Conservation (phyloP, 257 asterid genomes). For the Solanum appendiculatum region DNA sequence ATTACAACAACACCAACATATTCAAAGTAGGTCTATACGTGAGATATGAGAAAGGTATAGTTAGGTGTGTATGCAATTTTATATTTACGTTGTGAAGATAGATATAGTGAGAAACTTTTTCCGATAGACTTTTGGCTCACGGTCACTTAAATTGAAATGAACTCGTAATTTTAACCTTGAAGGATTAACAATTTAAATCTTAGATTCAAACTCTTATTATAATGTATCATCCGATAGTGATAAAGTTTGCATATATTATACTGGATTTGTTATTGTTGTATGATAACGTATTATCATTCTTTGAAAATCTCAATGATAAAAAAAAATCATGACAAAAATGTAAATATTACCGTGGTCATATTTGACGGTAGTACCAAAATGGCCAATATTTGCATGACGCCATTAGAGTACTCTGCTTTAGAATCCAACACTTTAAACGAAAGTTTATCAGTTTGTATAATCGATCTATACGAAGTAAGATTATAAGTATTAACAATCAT, state of each 20-base stretch:
- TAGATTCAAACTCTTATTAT: too few relatives aligned
- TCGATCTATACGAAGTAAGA: slow-evolving; percentile 24
- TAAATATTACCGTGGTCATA: slow-evolving; percentile 10
- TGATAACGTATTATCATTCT: neutral
- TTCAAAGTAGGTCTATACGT: neutral
- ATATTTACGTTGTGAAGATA: too few relatives aligned
- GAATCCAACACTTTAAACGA: slow-evolving; percentile 30
- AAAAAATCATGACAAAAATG: neutral
- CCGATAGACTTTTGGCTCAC: too few relatives aligned
- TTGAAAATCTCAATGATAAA: neutral
- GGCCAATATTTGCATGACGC: slow-evolving; percentile 41
- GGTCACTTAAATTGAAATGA: too few relatives aligned
- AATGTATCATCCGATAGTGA: too few relatives aligned
- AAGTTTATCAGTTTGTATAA: slow-evolving; percentile 27
- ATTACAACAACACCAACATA: too few relatives aligned
- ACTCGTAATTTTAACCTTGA: too few relatives aligned
- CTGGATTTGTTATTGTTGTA: too few relatives aligned
- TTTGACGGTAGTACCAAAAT: slow-evolving; percentile 32
- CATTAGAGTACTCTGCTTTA: slow-evolving; percentile 32
- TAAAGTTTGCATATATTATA: too few relatives aligned
- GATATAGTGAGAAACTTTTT: too few relatives aligned
- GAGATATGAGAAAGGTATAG: neutral
- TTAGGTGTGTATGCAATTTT: neutral
- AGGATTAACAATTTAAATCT: too few relatives aligned
- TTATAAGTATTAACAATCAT: slow-evolving; percentile 35